Evolutionary conservation across 2,329 filamentous ascomycete genomes (phyloP).

Genomic region (Diaporthe vexans): DNA sequence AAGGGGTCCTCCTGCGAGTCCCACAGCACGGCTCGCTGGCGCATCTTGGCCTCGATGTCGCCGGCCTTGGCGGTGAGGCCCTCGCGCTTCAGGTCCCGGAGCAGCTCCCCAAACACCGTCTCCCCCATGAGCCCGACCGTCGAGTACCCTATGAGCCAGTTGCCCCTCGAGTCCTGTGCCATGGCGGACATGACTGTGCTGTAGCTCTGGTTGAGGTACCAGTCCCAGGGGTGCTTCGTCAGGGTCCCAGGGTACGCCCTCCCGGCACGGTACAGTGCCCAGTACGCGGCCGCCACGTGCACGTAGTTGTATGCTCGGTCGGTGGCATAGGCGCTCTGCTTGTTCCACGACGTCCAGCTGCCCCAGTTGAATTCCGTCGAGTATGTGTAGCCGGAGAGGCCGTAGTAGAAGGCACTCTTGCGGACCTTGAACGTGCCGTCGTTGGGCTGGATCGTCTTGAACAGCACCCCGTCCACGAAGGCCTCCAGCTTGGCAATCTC

Average conservation of each 20-base stretch:
- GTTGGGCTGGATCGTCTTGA: constrained; percentile 62
- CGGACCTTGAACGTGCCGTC: constrained; percentile 58
- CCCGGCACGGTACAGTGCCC: constrained; percentile 69
- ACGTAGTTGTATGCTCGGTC: constrained; percentile 72
- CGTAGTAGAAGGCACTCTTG: constrained; percentile 71
- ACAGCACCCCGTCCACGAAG: constrained; percentile 66
- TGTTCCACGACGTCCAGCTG: constrained; percentile 66
- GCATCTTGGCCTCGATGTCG: constrained; percentile 62
- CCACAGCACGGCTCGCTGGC: constrained; percentile 63
- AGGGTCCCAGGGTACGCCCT: constrained; percentile 61
- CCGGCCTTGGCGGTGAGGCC: constrained; percentile 55
- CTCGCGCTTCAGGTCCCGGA: constrained; percentile 65
- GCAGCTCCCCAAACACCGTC: constrained; percentile 67
- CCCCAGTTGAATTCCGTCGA: constrained; percentile 60
- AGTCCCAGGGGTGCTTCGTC: constrained; percentile 59
- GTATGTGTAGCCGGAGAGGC: constrained; percentile 60
- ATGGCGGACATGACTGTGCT: constrained; percentile 60
- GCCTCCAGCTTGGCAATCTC: constrained; percentile 67
- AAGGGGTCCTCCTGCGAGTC: constrained; percentile 65
- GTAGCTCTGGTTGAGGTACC: constrained; percentile 70
- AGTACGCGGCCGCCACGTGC: constrained; percentile 68
- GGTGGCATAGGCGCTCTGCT: constrained; percentile 58
- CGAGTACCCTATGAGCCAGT: constrained; percentile 55
- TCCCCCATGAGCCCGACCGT: constrained; percentile 71
- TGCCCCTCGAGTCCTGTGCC: constrained; percentile 48